Base-by-base conservation (phyloP, 805 yeast genomes). In the Cyberlindnera maritima region DNA sequence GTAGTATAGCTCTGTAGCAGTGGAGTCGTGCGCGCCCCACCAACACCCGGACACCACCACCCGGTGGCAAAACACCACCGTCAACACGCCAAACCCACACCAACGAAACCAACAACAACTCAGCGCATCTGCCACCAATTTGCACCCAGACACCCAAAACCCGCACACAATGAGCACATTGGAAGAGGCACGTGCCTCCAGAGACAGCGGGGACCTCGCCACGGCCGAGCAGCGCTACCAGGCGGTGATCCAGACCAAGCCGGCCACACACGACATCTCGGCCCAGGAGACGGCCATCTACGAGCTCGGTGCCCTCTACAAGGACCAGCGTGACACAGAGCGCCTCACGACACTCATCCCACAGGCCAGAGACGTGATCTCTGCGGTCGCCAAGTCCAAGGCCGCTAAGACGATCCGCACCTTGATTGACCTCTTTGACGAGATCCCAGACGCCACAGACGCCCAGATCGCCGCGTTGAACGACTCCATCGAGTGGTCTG, bases 391-490 rank as follows among this genome's bases (percentile, higher is more conserved):
- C 39, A 94, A 94, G 69, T 87, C 97, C 14, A 94, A 94, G 67
- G 86, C 96, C 9, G 96, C 98, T 18, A 94, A 92, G 65, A 86
- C 92, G 46, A 83, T 92, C 56, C 85, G 84, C 59, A 75, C 80
- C 35, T 74, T 94, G 61, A 83, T 94, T 57, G 98, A 92, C 60
- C 71, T 80, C 52, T 80, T 88, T 59, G 91, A 88, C 49, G 62
- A 64, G 20, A 77, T 82, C 54, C 85, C 81, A 35, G 72, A 74
- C 53, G 76, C 84, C 4, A 66, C 83, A 40, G 90, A 85, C 54
- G 68, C 80, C 29, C 95, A 91, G 59, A 85, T 90, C 49, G 65
- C 71, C 39, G 81, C 89, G 15, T 83, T 92, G 48, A 76, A 81
- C 56, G 89, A 87, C 44, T 80, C 89, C 59, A 87, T 92, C 55